Percentiles rank a stretch among this genome's conserved stretches.
phyloP scores from a whole-genome alignment of 768 basidiomycete genomes.

The Daedaleopsis sinensis region DNA sequence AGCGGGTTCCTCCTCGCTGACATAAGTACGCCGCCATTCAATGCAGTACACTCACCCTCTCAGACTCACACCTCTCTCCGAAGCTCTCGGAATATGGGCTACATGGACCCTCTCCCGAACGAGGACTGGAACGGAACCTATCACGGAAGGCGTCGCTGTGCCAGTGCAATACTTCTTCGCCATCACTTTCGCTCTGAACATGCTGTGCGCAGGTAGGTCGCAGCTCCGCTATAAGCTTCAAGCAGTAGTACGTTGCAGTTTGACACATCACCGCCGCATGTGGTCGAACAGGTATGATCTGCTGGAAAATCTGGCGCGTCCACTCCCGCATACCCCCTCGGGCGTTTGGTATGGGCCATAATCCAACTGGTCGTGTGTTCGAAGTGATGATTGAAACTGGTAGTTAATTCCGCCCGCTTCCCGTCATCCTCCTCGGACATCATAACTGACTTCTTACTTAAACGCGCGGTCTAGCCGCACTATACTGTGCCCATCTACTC shows the following conservation, averaged over 20 bases:
- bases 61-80: too few species aligned
- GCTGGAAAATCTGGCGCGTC: slow-evolving; percentile 1
- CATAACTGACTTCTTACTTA: not conserved
- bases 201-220: not conserved
- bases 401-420: not conserved
- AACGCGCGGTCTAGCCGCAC: not conserved
- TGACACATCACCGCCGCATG: not conserved
- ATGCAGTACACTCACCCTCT: not conserved
- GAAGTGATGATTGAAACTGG: not conserved
- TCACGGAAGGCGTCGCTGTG: not conserved
- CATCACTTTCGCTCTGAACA: not conserved
- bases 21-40: not conserved
- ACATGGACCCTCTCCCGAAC: too few species aligned
- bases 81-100: too few species aligned
- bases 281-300: not conserved
- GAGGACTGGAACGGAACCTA: too few species aligned
- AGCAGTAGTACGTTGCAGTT: not conserved
- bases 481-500: not conserved
- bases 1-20: not conserved
- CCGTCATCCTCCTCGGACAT: not conserved
- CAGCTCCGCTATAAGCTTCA: not conserved
- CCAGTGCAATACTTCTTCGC: not conserved
- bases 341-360: not conserved
- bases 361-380: not conserved
- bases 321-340: not conserved